phyloP scores from a whole-genome alignment of 371 early-diverging fungal genomes.

The Mucor plumbeus region DNA sequence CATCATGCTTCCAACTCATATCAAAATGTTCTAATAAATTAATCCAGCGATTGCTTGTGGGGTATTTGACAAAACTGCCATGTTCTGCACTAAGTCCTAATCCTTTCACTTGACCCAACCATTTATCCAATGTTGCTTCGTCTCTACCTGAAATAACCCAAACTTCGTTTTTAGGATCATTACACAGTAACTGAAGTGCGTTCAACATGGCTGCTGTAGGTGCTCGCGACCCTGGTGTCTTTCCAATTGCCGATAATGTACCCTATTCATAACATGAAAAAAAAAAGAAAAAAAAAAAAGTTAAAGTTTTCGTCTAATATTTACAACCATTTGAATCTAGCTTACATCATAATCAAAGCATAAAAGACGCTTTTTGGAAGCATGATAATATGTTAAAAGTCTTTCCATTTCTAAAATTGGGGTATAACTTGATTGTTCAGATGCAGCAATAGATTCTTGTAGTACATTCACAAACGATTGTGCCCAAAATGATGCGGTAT shows the following conservation, averaged over 20 bases:
- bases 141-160: slow-evolving; percentile 95
- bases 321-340: background rate
- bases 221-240: slow-evolving; percentile 68
- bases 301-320: too few species aligned
- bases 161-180: slow-evolving; percentile 85
- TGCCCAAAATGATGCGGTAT: slow-evolving; percentile 96
- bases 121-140: slow-evolving; percentile 78
- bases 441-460: slow-evolving; percentile 42
- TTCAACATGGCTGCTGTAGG: slow-evolving; percentile 71
- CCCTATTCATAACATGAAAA: slow-evolving; percentile 59
- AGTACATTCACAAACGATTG: slow-evolving; percentile 75
- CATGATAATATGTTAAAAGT: slow-evolving; percentile 54
- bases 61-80: slow-evolving; percentile 70
- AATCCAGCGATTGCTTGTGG: slow-evolving; percentile 67
- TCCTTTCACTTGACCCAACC: slow-evolving; percentile 80
- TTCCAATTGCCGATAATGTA: slow-evolving; percentile 79
- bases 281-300: background rate
- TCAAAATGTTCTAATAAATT: slow-evolving; percentile 83
- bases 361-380: slow-evolving; percentile 68
- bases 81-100: slow-evolving; percentile 86
- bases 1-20: slow-evolving; percentile 87
- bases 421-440: slow-evolving; percentile 70
- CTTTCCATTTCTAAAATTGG: slow-evolving; percentile 63
- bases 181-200: slow-evolving; percentile 66
- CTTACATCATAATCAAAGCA: slow-evolving; percentile 90